Evolutionary conservation across 768 basidiomycete species (phyloP), one percentile per base, ranked within the genome.

Genomic region (Pluteus cervinus): DNA sequence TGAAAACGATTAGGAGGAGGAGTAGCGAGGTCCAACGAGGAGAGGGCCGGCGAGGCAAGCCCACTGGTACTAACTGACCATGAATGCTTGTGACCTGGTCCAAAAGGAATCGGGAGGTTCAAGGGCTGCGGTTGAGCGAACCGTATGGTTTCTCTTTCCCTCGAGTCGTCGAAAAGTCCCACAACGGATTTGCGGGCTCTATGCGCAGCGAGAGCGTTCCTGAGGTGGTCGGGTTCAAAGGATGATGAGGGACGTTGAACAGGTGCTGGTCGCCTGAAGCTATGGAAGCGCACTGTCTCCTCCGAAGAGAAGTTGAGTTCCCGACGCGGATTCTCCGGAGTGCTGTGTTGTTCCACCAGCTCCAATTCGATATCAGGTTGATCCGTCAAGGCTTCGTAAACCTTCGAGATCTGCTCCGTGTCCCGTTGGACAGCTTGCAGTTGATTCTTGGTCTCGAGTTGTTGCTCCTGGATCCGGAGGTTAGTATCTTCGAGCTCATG

Each of bases 401-500:
- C 71, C 38, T 73, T 73, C 31, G 70, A 69, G 44, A 90, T 86
- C 37, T 71, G 73, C 32, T 83, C 73, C 2, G 80, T 79, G 47
- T 88, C 84, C 41, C 73, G 69, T 46, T 86, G 82, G 7, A 85
- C 82, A 4, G 72, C 71, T n/a, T 72, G 71, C 18, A 88, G 63
- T 41, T 79, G 76, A 25, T 62, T 62, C 4, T 69, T 58, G 0
- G 86, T 86, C 47, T 74, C 70, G 1, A 55, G 57, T 52, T 89
- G 86, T 44, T 83, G 76, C 39, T 69, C 62, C 15, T 75, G 62
- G 28, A 90, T 86, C 39, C 74, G 71, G 5, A 61, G 44, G 46
- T 90, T 90, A 2, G 83, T 74, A 25, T 78, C 71, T 50, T 90
- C 85, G 1, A 90, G 68, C 53, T 90, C 86, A 32, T 71, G 66